Base-by-base conservation (phyloP, 257 asterid genomes). In the Ocimum tenuiflorum region DNA sequence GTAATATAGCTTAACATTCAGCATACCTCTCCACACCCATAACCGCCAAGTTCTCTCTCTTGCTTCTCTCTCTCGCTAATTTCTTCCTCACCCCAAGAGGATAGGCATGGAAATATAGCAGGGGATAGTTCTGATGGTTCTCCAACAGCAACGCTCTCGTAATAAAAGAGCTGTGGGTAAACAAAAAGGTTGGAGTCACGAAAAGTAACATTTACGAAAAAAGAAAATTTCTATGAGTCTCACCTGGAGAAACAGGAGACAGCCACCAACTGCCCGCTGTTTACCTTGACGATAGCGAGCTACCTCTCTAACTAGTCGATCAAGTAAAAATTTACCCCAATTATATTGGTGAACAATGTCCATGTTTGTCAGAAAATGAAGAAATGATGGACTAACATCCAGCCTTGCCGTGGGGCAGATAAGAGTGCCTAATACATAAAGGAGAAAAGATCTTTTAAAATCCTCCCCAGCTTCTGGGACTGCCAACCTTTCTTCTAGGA, bases 11-110 rank as follows among this genome's bases (percentile, higher is more conserved):
- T 70, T 0, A 27, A 35, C 33, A 46, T 17, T 56, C 36, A 74
- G 23, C 55, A 11, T 86, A 92, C 97, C 99, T 92, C 99, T 69
- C 99, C 99, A 49, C 86, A 73, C 70, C 99, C 99, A 72, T 92
- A 92, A 69, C 99, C 96, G 13, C 99, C 99, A 56, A 89, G 96
- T 78, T 89, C 95, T 65, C 88, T 79, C 78, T 89, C 97, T 80
- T 76, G 94, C 79, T 89, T 92, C 75, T 92, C 99, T 68, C 99
- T 83, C 82, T 89, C 96, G 43, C 91, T 83, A 75, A 92, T 92
- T 85, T 92, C 99, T 78, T 92, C 97, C 73, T 92, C 99, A 3
- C 96, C 97, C 99, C 97, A 92, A 29, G 96, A 92, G 72, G 86
- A 82, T 53, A 92, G 74, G 79, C 97, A 92, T 41, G 97, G 99